Base-by-base conservation (phyloP, 2,329 filamentous ascomycete genomes). In the Basipetospora chlamydospora region DNA sequence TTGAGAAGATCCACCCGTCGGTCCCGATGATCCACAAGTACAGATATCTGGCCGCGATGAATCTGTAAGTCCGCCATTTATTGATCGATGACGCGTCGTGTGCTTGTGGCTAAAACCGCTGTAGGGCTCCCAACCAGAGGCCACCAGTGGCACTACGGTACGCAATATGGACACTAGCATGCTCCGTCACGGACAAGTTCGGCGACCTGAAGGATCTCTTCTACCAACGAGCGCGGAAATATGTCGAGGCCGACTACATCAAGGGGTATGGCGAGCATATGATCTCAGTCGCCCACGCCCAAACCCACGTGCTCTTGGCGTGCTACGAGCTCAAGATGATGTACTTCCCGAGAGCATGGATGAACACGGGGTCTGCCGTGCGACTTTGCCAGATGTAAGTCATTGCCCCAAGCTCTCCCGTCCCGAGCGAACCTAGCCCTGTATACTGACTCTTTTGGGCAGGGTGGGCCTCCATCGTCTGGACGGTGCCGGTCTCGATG, bases 301-400 rank as follows among this genome's bases (percentile, higher is more conserved):
- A 98, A 54, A 75, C 83, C 1, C 92, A 92, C 68, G 65, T 77
- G 18, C 62, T 96, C 15, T 66, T 92, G 33, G 73, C 77, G 5
- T 76, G 72, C 1, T 95, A 93, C 49, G 90, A 98, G 55, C 96
- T 95, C 64, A 94, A 88, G 59, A 81, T 83, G 70, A 94, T 96
- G 83, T 92, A 86, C 55, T 96, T 96, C 47, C 88, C 90, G 1
- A 68, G 90, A 45, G 90, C 90, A 1, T 96, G 90, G 90, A 75
- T 94, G 61, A 95, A 83, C 46, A 80, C 83, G 3, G 90, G 88
- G 16, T 70, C 82, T 42, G 80, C 80, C 4, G 73, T 80, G n/a
- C 73, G 88, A 35, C 58, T 96, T 37, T 73, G 74, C 35, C 80
- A 93, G 49, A 95, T 96, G 88, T 76, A 53, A 54, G 69, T 54